Evolutionary conservation across 805 yeast genomes (phyloP), one percentile per base, ranked within the genome.

Genomic region (Candida krabiensis): DNA sequence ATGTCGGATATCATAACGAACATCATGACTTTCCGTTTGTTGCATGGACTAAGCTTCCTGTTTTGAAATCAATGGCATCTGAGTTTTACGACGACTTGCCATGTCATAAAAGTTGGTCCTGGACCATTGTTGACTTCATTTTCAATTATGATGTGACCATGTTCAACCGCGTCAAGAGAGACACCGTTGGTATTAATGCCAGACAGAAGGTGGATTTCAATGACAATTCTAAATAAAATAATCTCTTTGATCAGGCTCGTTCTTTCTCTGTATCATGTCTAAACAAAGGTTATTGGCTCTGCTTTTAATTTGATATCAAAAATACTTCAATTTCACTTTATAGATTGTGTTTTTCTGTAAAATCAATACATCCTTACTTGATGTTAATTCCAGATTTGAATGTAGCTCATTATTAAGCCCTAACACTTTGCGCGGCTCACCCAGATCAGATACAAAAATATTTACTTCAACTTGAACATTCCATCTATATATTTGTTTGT

Each of bases 21-120:
- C 97, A 89, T 61, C 97, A 89, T 58, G 97, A 89, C 64, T 89
- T 89, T 71, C 97, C 97, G 1, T 89, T 81, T 58, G 75, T 89
- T 51, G 91, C 96, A 1, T 89, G 97, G 97, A 75, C 93, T 0
- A 77, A 79, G 45, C 66, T 89, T 33, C 86, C 85, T 24, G 64
- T 73, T 37, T 65, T 89, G 27, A 71, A 82, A 38, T 57, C 63
- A 32, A 75, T 86, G 22, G 96, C 96, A 3, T 58, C 71, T 16
- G 97, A 89, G 53, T 89, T 85, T 56, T 89, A 89, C 58, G 83
- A 76, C 29, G 86, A 86, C 3, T 70, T 89, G 40, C 96, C 96
- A 1, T 67, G 62, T 43, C 89, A 86, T 44, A 68, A 73, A 27
- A 79, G 89, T 24, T 89, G 96, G 97, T 65, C 77, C 24, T 80